Percentiles rank a stretch among this genome's conserved stretches.
Conservation (phyloP, 768 basidiomycete genomes). For the Scleroderma bovista region DNA sequence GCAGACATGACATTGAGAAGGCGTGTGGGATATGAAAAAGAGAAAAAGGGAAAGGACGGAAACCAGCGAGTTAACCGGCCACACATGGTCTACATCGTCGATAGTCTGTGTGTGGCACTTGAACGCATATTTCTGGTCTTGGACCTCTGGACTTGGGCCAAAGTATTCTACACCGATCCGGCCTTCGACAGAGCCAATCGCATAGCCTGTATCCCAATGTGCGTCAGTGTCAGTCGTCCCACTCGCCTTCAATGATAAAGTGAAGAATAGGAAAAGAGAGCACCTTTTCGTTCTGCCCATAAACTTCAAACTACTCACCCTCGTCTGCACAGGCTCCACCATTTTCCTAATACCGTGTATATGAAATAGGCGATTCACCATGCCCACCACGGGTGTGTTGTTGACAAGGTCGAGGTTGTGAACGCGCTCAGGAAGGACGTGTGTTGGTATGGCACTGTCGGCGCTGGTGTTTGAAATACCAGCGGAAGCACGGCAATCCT, state of each 20-base stretch:
- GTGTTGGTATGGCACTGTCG: constrained; percentile 45
- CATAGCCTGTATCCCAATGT: constrained; percentile 70
- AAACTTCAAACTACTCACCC: constrained; percentile 93
- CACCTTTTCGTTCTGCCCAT: constrained; percentile 91
- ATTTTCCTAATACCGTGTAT: constrained; percentile 86
- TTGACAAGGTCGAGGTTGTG: constrained; percentile 79
- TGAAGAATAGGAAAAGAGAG: constrained; percentile 12
- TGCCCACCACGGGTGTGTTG: constrained; percentile 81
- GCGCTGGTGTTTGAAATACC: too few relatives aligned
- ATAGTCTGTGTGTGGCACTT: constrained; percentile 92
- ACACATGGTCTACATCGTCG: constrained; percentile 90
- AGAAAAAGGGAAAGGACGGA: constrained; percentile 58
- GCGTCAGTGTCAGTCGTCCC: too few relatives aligned
- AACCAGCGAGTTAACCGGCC: constrained; percentile 92
- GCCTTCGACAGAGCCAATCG: constrained; percentile 90
- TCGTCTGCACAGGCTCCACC: constrained; percentile 63
- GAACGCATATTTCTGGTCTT: constrained; percentile 83
- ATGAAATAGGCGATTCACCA: constrained; percentile 86
- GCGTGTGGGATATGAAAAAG: constrained; percentile 15
- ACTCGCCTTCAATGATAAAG: too few relatives aligned
- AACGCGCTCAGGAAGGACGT: constrained; percentile 74
- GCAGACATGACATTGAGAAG: neutral
- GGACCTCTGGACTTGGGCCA: constrained; percentile 68
- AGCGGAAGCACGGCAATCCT: constrained; percentile 67
- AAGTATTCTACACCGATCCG: constrained; percentile 98